A percentile compares a stretch with the other conserved stretches of the same genome.
These are phyloP conservation scores for Leccinum boreale DNA, from an alignment of 768 basidiomycete genomes.

Conservation along the genomic window DNA sequence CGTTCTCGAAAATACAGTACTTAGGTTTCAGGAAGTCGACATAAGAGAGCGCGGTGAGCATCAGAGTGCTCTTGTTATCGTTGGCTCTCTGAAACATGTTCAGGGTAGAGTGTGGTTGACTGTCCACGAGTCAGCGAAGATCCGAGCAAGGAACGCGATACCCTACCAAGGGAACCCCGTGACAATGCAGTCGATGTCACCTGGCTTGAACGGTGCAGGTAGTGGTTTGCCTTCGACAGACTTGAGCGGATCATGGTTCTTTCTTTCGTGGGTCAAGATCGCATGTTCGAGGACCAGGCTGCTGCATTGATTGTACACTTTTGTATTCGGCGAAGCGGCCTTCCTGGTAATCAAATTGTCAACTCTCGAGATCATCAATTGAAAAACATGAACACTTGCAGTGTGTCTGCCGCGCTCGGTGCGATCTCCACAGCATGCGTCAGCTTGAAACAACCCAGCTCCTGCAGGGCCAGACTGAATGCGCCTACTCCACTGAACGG, in stretches of 20 bases:
- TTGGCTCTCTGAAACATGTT: conserved; percentile 70
- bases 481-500: conserved; percentile 52
- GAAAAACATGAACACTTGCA: conserved; percentile 35
- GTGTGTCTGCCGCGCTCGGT: conserved; percentile 70
- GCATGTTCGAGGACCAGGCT: conserved; percentile 60
- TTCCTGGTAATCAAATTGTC: conserved; percentile 30
- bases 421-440: conserved; percentile 69
- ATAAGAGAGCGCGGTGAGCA: conserved; percentile 53
- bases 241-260: conserved; percentile 36
- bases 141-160: not conserved
- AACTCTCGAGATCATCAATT: not conserved
- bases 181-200: conserved; percentile 57
- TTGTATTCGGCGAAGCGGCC: conserved; percentile 48
- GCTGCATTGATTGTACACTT: conserved; percentile 68
- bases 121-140: conserved; percentile 28
- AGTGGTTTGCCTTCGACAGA: conserved; percentile 39
- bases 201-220: conserved; percentile 46
- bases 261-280: conserved; percentile 48
- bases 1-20: conserved; percentile 50
- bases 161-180: conserved; percentile 76
- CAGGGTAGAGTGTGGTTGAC: conserved; percentile 69
- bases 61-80: conserved; percentile 65
- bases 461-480: conserved; percentile 57
- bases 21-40: conserved; percentile 40
- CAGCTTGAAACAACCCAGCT: conserved; percentile 52